Evolutionary conservation across 495 filamentous ascomycete genomes (phyloP), one percentile per base, ranked within the genome.

Genomic region (Penicillium cosmopolitanum): DNA sequence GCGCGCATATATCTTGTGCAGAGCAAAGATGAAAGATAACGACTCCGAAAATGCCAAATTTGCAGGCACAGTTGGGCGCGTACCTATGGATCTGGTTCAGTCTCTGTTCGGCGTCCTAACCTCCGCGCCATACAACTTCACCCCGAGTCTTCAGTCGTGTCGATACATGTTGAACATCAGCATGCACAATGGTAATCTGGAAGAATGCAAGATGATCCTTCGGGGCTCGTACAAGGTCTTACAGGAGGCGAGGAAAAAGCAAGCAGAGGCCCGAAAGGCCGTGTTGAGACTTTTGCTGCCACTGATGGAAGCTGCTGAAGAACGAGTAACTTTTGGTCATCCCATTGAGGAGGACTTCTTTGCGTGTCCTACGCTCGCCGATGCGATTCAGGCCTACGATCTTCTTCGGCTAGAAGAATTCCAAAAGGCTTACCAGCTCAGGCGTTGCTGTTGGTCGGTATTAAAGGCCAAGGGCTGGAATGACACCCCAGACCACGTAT

Each of bases 91-190:
- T 1, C 71, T 80, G 16, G 64, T 87, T 3, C 57, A 61, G 7
- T 69, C 68, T 3, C 56, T 87, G 28, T 88, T 81, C 75, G 55
- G 78, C 0, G 82, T 77, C 10, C 84, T 89, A 80, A 85, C 72
- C 4, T 67, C 74, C 2, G 63, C 73, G n/a, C 85, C 85, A 6
- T 84, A 85, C 72, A 83, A 82, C 51, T 64, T 87, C 56, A 61
- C 67, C 5, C 85, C 85, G 1, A 85, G 75, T 1, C 63, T 88
- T 21, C 61, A 78, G 28, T 80, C 84, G 71, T 85, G 82, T 61
- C 77, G 80, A 54, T 71, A 69, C 33, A 67, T 84, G 11, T 79
- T 87, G 44, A 80, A 77, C 40, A 56, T 57, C 11, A 62, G 63
- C 23, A 70, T 66, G 18, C 56, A 66, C 31, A 34, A 51, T 13